A percentile compares a stretch with the other conserved stretches of the same genome.
phyloP scores from a whole-genome alignment of 495 filamentous ascomycete species.

The Penicillium riverlandense region DNA sequence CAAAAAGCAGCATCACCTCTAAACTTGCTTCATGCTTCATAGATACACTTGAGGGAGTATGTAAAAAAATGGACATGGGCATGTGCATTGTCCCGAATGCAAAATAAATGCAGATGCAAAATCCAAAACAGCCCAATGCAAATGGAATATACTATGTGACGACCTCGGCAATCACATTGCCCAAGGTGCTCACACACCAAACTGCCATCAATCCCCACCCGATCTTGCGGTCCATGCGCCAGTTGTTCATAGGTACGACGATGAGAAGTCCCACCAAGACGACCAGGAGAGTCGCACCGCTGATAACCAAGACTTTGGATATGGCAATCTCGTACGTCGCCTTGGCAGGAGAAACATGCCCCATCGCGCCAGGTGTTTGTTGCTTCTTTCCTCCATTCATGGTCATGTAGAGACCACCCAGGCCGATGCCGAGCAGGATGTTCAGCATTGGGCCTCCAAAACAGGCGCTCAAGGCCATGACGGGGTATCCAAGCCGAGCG shows the following conservation, averaged over 20 bases:
- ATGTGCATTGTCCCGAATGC: too few relatives aligned
- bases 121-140: too few relatives aligned
- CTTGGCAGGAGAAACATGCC: slow-evolving; percentile 1
- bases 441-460: slow-evolving; percentile 98
- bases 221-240: slow-evolving; percentile 81
- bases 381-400: slow-evolving; percentile 28
- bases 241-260: slow-evolving; percentile 76
- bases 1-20: too few relatives aligned
- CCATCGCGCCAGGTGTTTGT: slow-evolving; percentile 6
- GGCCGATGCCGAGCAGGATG: slow-evolving; percentile 87
- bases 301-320: slow-evolving; percentile 74
- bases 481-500: slow-evolving; percentile 84
- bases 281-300: slow-evolving; percentile 68
- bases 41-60: too few relatives aligned
- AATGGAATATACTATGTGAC: too few relatives aligned
- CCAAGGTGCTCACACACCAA: slow-evolving; percentile 76
- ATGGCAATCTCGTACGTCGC: slow-evolving; percentile 68
- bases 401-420: slow-evolving; percentile 82
- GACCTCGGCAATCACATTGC: slow-evolving; percentile 79
- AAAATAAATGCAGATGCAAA: too few relatives aligned
- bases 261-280: slow-evolving; percentile 75
- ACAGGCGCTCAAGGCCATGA: slow-evolving; percentile 92
- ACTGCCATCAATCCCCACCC: slow-evolving; percentile 77
- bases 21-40: too few relatives aligned
- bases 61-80: too few relatives aligned